A percentile compares a stretch with the other conserved stretches of the same genome.
Conservation (phyloP, 1,284 basidiomycete genomes). For the Cutaneotrichosporon spelunceum region DNA sequence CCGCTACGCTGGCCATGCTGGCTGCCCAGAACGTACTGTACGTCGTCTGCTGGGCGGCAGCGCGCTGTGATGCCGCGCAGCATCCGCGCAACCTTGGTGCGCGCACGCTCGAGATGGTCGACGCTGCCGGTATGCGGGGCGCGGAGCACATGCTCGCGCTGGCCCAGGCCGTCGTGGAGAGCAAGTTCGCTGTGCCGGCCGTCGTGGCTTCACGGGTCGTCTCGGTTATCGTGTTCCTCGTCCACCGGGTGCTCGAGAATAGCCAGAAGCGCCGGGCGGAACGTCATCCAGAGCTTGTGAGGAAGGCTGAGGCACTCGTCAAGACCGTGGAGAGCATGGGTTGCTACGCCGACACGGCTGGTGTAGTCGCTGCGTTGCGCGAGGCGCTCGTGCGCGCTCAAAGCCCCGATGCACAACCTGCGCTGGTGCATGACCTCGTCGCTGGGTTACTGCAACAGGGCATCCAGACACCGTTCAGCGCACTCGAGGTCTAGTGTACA, state of each 20-base stretch:
- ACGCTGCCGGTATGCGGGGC: not conserved
- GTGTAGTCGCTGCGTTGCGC: not conserved
- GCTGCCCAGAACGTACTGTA: not conserved
- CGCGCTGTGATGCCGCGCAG: not conserved
- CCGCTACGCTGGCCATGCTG: not conserved
- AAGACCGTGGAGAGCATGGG: not conserved
- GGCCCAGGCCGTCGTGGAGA: not conserved
- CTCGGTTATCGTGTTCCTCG: not conserved
- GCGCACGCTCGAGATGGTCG: not conserved
- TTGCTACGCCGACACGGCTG: not conserved
- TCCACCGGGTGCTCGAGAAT: not conserved
- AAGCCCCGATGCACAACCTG: not conserved
- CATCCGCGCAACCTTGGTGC: not conserved
- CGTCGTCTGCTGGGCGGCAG: not conserved
- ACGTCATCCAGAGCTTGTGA: not conserved
- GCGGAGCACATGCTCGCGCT: not conserved
- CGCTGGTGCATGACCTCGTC: not conserved
- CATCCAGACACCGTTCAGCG: not conserved
- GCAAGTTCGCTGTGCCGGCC: not conserved
- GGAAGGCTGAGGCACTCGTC: not conserved
- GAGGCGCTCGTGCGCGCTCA: not conserved
- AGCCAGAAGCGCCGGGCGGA: not conserved
- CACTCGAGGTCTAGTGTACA: not conserved
- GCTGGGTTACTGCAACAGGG: not conserved
- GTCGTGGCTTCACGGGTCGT: not conserved